phyloP scores from a whole-genome alignment of 2,329 filamentous ascomycete species.

The Exophiala bonariae region DNA sequence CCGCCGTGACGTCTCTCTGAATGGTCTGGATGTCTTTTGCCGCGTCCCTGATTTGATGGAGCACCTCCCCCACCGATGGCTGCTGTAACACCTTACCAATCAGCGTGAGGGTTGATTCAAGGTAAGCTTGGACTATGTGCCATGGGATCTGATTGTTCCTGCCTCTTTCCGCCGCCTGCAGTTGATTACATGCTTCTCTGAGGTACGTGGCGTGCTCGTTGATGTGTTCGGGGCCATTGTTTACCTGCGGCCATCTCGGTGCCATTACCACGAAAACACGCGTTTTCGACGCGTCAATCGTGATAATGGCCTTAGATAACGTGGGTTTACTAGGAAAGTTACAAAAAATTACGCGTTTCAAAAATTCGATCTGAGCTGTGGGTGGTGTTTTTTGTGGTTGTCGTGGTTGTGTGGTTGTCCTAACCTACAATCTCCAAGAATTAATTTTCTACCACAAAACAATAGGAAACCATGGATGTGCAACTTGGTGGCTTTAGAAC shows the following conservation, averaged over 20 bases:
- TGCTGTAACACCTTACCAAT: constrained; percentile 8
- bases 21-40: constrained; percentile 9
- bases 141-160: constrained; percentile 9
- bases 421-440: too few relatives aligned
- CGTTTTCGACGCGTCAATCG: constrained; percentile 7
- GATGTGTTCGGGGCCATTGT: constrained; percentile 13
- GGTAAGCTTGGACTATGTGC: constrained; percentile 4
- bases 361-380: background rate
- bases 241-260: constrained; percentile 11
- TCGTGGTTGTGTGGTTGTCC: too few relatives aligned
- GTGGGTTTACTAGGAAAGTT: constrained; percentile 34
- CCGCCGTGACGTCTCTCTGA: constrained; percentile 9
- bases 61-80: constrained; percentile 2
- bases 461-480: too few relatives aligned
- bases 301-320: constrained; percentile 3
- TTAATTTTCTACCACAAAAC: too few relatives aligned
- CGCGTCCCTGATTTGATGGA: constrained; percentile 6
- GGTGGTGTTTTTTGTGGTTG: background rate
- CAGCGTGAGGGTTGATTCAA: constrained; percentile 6
- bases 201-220: constrained; percentile 14
- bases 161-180: constrained; percentile 9
- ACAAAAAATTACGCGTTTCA: constrained; percentile 2
- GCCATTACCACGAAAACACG: constrained; percentile 13
- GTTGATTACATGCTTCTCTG: constrained; percentile 7
- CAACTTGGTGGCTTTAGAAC: too few relatives aligned